Evolutionary conservation across 1,284 basidiomycete species (phyloP), one percentile per base, ranked within the genome.

Genomic region (Takashimella koratensis): DNA sequence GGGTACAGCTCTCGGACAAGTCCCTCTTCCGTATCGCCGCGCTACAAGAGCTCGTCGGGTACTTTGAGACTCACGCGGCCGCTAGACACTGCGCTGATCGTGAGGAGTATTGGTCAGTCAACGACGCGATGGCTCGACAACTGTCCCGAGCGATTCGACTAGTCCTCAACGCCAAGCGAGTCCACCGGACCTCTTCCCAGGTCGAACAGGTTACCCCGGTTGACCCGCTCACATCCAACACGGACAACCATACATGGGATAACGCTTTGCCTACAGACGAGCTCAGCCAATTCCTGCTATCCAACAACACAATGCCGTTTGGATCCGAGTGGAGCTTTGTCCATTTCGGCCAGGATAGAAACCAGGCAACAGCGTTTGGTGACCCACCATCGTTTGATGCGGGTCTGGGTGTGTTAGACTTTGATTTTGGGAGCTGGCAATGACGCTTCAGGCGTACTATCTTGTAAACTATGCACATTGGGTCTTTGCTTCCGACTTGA

Each of bases 81-180:
- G 56, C 39, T 21, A 19, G 60, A 21, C 58, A 63, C 50, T 43
- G 30, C 12, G n/a, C 48, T 16, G 51, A 54, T 20, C 20, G 3
- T 20, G 16, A 16, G 27, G 48, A 41, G 3, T 49, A 44, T 16
- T 55, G 55, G 58, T 57, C 45, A 24, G 58, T 58, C 1, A 56
- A 57, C 13, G 58, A 57, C 40, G 60, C 60, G 3, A 60, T 60
- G 58, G 47, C 55, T 19, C 41, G 47, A 22, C 60, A 63, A 43
- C 12, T 60, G 4, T 52, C 60, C 6, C 24, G 54, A 12, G 55
- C 52, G 12, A 57, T 62, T 12, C 43, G 45, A 12, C 24, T 55
- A 2, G 26, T 62, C 11, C 44, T 59, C 8, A 45, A n/a, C 26
- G 51, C 52, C 39, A 58, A 61, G 39, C 21, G 4, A 22, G 21